Conservation (phyloP, 75 land plant genomes). For the Azolla pinnata region DNA sequence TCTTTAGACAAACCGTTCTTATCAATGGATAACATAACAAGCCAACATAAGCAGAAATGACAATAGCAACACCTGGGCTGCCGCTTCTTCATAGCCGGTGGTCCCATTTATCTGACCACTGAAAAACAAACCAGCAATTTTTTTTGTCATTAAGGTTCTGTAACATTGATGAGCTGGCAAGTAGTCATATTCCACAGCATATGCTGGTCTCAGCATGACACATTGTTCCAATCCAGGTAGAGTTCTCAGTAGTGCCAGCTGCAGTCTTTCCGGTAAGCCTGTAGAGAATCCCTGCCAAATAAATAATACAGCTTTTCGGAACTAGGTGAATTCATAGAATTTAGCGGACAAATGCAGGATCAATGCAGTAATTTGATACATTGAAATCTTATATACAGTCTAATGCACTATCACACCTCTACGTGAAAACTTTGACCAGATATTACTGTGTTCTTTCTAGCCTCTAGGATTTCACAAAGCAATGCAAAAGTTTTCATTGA, state of each 20-base stretch:
- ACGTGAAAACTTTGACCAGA: too few species aligned
- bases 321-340: background rate
- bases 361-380: too few species aligned
- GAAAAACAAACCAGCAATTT: conserved; percentile 80
- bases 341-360: background rate
- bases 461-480: too few species aligned
- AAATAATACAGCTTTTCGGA: background rate
- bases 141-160: conserved; percentile 90
- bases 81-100: conserved; percentile 99
- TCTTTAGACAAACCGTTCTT: too few species aligned
- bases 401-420: too few species aligned
- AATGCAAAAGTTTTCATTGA: too few species aligned
- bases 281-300: conserved; percentile 81
- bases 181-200: conserved; percentile 96
- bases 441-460: too few species aligned
- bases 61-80: conserved; percentile 97
- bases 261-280: conserved; percentile 87
- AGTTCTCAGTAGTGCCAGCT: conserved; percentile 71
- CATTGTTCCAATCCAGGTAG: conserved; percentile 92
- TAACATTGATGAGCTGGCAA: conserved; percentile 89
- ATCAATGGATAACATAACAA: too few species aligned
- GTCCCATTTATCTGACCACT: conserved; percentile 99
- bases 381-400: too few species aligned
- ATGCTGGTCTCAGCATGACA: conserved; percentile 91
- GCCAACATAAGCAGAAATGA: too few species aligned